Base-by-base conservation (phyloP, 495 filamentous ascomycete species). In the Hypoxylon fragiforme region DNA sequence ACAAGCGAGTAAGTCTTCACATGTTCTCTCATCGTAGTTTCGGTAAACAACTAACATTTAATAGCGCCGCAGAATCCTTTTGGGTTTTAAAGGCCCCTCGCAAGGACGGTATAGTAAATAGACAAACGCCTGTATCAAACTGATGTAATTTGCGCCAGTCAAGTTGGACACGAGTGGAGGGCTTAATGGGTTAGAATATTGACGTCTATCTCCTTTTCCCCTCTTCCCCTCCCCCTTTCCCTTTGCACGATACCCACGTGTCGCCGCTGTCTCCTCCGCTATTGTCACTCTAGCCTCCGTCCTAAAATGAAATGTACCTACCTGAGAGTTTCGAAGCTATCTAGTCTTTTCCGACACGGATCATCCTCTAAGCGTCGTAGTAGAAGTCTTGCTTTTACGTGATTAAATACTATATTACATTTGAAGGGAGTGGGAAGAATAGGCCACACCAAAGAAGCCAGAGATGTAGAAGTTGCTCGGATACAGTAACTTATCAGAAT, bases 51-150 rank as follows among this genome's bases (percentile, higher is more conserved):
- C 47, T 64, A 38, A 59, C 31, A 34, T 45, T 36, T 22, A 55
- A 51, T 59, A 96, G 91, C 91, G 48, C 90, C 91, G 16, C 80
- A 89, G 60, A 96, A 96, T 70, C 91, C 91, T 0, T 96, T 96
- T 70, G 91, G 91, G 14, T 96, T 96, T 66, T 95, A 82, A 64
- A 24, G 3, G 8, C 11, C 19, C 1, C 11, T 30, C 28, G 31
- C 13, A 26, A 19, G 31, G 24, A 32, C 20, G 31, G 13, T 44
- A 20, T 28, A 30, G 38, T 37, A 37, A 31, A n/a, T 21, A 19
- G n/a, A n/a, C n/a, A n/a, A 15, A 18, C 12, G 21, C 20, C 36
- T 14, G 39, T 36, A 45, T 46, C 13, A 15, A n/a, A 28, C 21
- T 14, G 22, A 32, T n/a, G 44, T 41, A 26, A 7, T 13, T 32